phyloP scores from a whole-genome alignment of 352 stramenopile genomes.

The Phytophthora citricola region DNA sequence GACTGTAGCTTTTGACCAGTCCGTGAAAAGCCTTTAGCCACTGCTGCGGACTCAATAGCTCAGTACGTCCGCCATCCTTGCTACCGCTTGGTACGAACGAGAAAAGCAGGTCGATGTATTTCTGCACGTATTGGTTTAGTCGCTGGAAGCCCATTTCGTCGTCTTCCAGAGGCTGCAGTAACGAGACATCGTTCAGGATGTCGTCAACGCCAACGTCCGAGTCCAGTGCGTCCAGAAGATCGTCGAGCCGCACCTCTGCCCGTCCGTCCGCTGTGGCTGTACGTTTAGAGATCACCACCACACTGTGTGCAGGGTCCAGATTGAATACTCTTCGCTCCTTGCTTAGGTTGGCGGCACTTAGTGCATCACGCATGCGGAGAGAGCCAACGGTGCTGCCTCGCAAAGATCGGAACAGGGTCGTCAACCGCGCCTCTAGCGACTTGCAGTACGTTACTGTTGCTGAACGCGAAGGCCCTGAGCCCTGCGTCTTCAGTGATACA shows the following conservation, averaged over 20 bases:
- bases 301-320: constrained; percentile 71
- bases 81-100: constrained; percentile 32
- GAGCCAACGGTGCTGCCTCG: constrained; percentile 60
- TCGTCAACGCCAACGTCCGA: constrained; percentile 29
- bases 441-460: constrained; percentile 68
- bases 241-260: constrained; percentile 45
- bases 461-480: constrained; percentile 44
- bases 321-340: constrained; percentile 78
- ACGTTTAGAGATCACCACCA: constrained; percentile 59
- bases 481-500: constrained; percentile 33
- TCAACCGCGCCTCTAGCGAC: constrained; percentile 60
- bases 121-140: constrained; percentile 63
- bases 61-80: constrained; percentile 49
- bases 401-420: constrained; percentile 58
- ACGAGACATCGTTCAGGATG: constrained; percentile 24
- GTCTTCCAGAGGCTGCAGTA: constrained; percentile 57
- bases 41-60: constrained; percentile 61
- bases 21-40: constrained; percentile 73
- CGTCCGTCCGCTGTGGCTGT: constrained; percentile 38
- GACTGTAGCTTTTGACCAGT: constrained; percentile 64
- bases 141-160: constrained; percentile 67
- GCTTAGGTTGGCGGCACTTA: constrained; percentile 57
- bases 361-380: constrained; percentile 58
- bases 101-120: constrained; percentile 68
- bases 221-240: constrained; percentile 55